Conservation (phyloP, 768 basidiomycete species). For the Auriscalpium orientale region DNA sequence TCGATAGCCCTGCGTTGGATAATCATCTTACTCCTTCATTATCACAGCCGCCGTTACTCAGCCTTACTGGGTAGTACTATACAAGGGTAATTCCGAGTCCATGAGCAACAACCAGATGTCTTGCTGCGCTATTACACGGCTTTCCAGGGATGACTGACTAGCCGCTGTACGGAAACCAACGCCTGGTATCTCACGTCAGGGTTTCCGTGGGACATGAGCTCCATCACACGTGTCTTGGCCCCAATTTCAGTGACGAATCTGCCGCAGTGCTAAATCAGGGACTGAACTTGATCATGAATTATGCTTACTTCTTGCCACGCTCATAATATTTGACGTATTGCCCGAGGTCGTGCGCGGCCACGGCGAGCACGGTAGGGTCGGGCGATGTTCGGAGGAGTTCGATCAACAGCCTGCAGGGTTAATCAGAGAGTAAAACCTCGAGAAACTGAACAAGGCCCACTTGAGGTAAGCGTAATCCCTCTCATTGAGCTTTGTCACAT, state of each 20-base stretch:
- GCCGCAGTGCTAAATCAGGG: neutral
- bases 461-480: constrained; percentile 78
- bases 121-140: constrained; percentile 28
- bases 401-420: constrained; percentile 54
- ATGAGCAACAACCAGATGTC: too few species aligned
- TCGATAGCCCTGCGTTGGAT: neutral
- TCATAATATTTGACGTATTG: constrained; percentile 92
- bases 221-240: constrained; percentile 83
- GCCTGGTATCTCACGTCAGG: constrained; percentile 91
- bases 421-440: neutral
- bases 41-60: too few species aligned
- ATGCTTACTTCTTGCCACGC: constrained; percentile 78
- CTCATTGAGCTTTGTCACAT: constrained; percentile 81
- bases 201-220: constrained; percentile 85
- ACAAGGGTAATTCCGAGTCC: too few species aligned
- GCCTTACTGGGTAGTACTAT: too few species aligned
- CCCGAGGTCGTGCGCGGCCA: constrained; percentile 89
- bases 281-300: too few species aligned
- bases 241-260: constrained; percentile 80
- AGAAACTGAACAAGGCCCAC: constrained; percentile 29
- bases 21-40: too few species aligned
- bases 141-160: constrained; percentile 87
- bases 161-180: constrained; percentile 80
- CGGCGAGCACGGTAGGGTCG: constrained; percentile 78
- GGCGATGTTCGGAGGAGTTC: constrained; percentile 59